Evolutionary conservation across 2,329 filamentous ascomycete genomes (phyloP), one percentile per base, ranked within the genome.

Genomic region (Paraconiothyrium sp.): DNA sequence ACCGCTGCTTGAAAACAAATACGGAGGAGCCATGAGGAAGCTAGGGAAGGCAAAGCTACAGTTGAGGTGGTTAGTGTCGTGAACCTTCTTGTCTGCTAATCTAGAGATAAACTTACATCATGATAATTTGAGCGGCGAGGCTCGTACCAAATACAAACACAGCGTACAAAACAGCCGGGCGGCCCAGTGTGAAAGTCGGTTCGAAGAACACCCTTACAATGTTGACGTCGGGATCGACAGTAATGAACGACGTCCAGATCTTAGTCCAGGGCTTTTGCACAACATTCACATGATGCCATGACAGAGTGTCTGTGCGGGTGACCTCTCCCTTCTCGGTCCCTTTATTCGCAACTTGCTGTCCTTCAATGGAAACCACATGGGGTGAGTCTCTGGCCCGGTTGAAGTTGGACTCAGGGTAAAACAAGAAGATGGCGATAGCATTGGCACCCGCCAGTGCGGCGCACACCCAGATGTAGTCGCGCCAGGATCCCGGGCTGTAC

Each of bases 21-120:
- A 60, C 5, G 61, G 58, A n/a, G 61, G 58, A 8, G 61, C 54
- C 46, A 58, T 52, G 2, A 60, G 58, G 2, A 63, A 24, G 37
- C 43, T 60, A 35, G 61, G 61, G 46, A 63, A 63, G 24, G 61
- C 57, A 49, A 58, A 63, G 35, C 61, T 63, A 46, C 3, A 30
- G 41, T 4, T 30, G 27, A 30, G 27, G 27, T 30, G 27, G 4
- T 30, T 30, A 30, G 11, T n/a, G 16, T 41, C 9, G 27, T 6
- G 27, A 4, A 30, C 27, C 4, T 6, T 6, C 6, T 30, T 37
- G 35, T 37, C 8, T 37, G 35, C 2, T 11, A 37, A 37, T 37
- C 4, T 9, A 48, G 10, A 57, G 20, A 27, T 35, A 24, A 39
- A 58, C 58, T 20, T 47, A 58, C 54, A 63, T 63, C 20, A 60